Conservation (phyloP, 2,329 filamentous ascomycete genomes). For the Juglanconis juglandina region DNA sequence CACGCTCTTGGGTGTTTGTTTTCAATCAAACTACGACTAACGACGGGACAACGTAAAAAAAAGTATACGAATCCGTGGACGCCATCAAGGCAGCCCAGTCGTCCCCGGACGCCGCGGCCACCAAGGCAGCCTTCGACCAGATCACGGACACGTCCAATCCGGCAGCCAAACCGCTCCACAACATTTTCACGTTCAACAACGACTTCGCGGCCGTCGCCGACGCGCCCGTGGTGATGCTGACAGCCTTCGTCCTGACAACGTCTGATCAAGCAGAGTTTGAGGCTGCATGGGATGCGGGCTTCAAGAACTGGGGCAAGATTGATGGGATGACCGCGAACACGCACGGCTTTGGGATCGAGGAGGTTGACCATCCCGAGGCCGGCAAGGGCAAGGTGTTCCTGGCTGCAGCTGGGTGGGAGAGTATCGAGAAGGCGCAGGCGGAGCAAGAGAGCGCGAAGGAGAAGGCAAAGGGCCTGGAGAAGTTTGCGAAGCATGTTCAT, state of each 20-base stretch:
- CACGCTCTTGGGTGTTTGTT: too few relatives aligned
- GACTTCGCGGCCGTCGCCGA: slow-evolving; percentile 15
- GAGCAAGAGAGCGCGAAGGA: slow-evolving; percentile 1
- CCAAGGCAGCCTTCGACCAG: slow-evolving; percentile 4
- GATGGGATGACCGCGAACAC: slow-evolving; percentile 16
- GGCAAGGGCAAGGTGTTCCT: slow-evolving; percentile 17
- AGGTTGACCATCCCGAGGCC: slow-evolving; percentile 4
- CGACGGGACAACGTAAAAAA: background rate
- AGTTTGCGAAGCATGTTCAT: slow-evolving; percentile 7
- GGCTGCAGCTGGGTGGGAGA: slow-evolving; percentile 15
- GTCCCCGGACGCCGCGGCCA: slow-evolving; percentile 5
- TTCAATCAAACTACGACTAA: too few relatives aligned
- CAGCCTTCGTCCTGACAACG: slow-evolving; percentile 9
- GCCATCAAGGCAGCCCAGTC: slow-evolving; percentile 5
- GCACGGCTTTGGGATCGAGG: slow-evolving; percentile 17
- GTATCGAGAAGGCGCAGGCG: slow-evolving; percentile 11
- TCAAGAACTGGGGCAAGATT: slow-evolving; percentile 1
- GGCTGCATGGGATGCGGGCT: slow-evolving; percentile 7
- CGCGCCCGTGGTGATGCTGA: slow-evolving; percentile 15
- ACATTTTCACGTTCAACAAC: slow-evolving; percentile 11
- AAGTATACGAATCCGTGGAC: slow-evolving; percentile 17
- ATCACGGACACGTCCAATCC: slow-evolving; percentile 18
- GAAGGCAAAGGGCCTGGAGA: slow-evolving; percentile 12
- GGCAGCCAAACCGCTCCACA: slow-evolving; percentile 8
- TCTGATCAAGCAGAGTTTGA: slow-evolving; percentile 14